phyloP scores from a whole-genome alignment of 2,329 filamentous ascomycete genomes.

The Scedosporium apiospermum region DNA sequence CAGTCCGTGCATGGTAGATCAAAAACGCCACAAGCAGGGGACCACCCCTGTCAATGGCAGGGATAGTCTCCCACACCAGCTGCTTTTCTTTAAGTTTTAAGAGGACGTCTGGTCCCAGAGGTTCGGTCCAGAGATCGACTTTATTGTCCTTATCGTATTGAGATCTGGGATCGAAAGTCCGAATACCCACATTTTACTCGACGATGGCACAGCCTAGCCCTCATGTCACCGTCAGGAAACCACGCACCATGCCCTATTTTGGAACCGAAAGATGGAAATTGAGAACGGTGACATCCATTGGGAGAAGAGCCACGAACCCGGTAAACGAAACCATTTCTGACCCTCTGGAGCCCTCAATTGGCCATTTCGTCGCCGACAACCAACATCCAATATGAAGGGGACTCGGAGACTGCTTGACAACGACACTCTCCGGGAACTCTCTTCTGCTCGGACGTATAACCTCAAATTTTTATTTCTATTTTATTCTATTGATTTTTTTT shows the following conservation, averaged over 20 bases:
- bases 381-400: no score
- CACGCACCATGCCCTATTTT: not conserved
- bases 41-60: not conserved
- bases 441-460: no score
- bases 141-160: not conserved
- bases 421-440: no score
- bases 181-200: not conserved
- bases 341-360: no score
- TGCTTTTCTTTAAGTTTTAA: not conserved
- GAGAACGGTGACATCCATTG: not conserved
- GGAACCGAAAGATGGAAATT: not conserved
- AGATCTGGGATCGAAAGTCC: not conserved
- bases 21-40: not conserved
- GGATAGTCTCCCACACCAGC: slow-evolving; percentile 5
- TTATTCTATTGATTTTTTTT: no score
- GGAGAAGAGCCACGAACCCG: no score
- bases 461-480: no score
- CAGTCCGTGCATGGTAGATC: slow-evolving; percentile 4
- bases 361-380: no score
- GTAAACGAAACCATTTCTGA: no score
- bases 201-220: not conserved
- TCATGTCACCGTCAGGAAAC: not conserved
- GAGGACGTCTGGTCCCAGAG: not conserved
- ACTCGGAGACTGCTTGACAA: no score
- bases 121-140: not conserved